Conservation (phyloP, 2,329 filamentous ascomycete genomes). For the Pseudopyrenochaeta lycopersici region DNA sequence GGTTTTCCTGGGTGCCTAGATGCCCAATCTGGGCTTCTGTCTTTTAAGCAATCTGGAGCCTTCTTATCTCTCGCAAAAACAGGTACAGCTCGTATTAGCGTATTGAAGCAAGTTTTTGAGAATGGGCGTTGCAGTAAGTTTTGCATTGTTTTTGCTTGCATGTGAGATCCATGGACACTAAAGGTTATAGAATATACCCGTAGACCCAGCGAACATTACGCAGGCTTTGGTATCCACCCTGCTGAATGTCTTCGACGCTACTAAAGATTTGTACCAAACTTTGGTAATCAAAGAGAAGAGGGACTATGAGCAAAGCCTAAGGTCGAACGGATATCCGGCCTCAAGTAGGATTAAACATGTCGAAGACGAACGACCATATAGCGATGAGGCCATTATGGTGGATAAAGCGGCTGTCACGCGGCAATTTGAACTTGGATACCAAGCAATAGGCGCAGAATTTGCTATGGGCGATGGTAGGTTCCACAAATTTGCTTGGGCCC, state of each 20-base stretch:
- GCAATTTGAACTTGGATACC: constrained; percentile 40
- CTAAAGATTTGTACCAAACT: constrained; percentile 43
- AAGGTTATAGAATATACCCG: constrained; percentile 29
- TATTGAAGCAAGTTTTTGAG: constrained; percentile 16
- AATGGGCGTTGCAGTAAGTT: constrained; percentile 39
- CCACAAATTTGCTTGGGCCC: neutral
- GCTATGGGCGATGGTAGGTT: constrained; percentile 45
- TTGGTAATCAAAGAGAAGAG: constrained; percentile 43
- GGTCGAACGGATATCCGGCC: constrained; percentile 39
- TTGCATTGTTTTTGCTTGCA: neutral
- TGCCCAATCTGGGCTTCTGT: constrained; percentile 20
- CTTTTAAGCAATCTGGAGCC: constrained; percentile 23
- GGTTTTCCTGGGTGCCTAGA: constrained; percentile 21
- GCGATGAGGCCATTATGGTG: constrained; percentile 40
- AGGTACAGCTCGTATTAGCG: constrained; percentile 16
- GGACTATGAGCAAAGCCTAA: constrained; percentile 38
- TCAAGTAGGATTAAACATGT: constrained; percentile 38
- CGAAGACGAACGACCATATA: constrained; percentile 33
- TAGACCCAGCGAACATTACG: constrained; percentile 39
- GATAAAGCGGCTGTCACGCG: constrained; percentile 44
- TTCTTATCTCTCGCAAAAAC: constrained; percentile 24
- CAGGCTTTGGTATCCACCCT: constrained; percentile 44
- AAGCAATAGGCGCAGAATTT: constrained; percentile 39
- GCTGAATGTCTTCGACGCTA: constrained; percentile 47
- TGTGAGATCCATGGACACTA: constrained; percentile 12